phyloP scores from a whole-genome alignment of 257 asterid genomes.

The Linaria vulgaris region DNA sequence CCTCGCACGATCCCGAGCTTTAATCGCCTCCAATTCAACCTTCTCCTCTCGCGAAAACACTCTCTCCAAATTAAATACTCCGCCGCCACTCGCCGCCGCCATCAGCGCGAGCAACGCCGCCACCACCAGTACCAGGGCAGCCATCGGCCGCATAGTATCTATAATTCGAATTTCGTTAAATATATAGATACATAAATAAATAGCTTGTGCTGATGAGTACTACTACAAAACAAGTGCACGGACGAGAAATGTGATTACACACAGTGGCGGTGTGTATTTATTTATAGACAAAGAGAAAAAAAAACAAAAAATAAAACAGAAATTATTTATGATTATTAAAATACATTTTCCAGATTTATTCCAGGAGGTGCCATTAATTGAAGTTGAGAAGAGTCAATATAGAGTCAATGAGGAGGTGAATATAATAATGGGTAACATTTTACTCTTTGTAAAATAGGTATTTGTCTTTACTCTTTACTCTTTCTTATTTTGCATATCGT shows the following conservation, averaged over 20 bases:
- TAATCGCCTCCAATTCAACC: conserved; percentile 56
- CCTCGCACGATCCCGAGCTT: conserved; percentile 73
- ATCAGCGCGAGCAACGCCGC: conserved; percentile 32
- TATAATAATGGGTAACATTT: conserved; percentile 26
- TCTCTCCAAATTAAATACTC: conserved; percentile 55
- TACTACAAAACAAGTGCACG: too few relatives aligned
- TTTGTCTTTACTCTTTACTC: background rate
- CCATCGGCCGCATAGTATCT: conserved; percentile 48
- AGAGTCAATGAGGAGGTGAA: background rate
- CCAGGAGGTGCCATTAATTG: background rate
- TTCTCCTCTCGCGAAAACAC: conserved; percentile 47
- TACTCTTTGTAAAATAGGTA: conserved; percentile 30
- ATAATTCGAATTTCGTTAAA: conserved; percentile 32
- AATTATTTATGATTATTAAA: background rate
- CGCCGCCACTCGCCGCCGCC: conserved; percentile 38
- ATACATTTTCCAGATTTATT: background rate
- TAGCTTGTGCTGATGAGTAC: too few relatives aligned
- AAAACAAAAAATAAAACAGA: background rate
- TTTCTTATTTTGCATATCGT: background rate
- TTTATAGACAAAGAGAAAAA: too few relatives aligned
- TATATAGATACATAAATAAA: too few relatives aligned
- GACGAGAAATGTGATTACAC: too few relatives aligned
- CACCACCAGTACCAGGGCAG: conserved; percentile 38
- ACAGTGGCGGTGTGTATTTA: too few relatives aligned
- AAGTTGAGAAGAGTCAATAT: conserved; percentile 19